These are phyloP conservation scores for Populus deltoides DNA, from an alignment of 345 rosid species.

Conservation along the genomic window DNA sequence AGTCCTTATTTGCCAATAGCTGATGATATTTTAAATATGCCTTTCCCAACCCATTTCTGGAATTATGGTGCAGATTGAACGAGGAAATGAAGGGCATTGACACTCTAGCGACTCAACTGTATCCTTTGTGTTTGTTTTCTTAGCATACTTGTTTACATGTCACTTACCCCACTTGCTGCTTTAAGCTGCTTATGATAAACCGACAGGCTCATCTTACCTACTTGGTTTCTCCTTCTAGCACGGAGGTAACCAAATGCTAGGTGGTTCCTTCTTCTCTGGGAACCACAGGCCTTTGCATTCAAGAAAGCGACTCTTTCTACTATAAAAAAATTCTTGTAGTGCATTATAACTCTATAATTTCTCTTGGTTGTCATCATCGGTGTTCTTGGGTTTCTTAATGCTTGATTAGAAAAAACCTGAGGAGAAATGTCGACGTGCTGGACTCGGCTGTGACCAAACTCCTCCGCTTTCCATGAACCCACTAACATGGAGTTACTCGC, in stretches of 20 bases:
- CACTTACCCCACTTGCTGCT: not conserved
- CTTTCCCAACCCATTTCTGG: not conserved
- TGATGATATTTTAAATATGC: not conserved
- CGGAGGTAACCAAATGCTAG: not conserved
- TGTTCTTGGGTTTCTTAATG: constrained; percentile 39
- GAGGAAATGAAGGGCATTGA: constrained; percentile 86
- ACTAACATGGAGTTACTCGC: not conserved
- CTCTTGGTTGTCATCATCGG: not conserved
- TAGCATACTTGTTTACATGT: not conserved
- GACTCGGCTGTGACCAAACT: constrained; percentile 77
- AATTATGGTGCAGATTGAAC: constrained; percentile 58
- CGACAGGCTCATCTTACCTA: not conserved
- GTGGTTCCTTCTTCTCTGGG: not conserved
- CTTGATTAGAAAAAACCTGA: constrained; percentile 56
- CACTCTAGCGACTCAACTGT: constrained; percentile 63
- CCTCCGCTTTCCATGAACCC: constrained; percentile 45
- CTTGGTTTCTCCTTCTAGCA: not conserved
- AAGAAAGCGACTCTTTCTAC: not conserved
- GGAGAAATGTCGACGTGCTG: constrained; percentile 79
- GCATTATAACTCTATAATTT: not conserved
- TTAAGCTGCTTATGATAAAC: not conserved
- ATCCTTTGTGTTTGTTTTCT: constrained; percentile 46
- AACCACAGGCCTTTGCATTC: not conserved
- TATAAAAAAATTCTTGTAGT: not conserved
- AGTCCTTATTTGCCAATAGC: too few species aligned